Evolutionary conservation across 805 yeast genomes (phyloP).

Genomic region (Monosporozyma solicola): DNA sequence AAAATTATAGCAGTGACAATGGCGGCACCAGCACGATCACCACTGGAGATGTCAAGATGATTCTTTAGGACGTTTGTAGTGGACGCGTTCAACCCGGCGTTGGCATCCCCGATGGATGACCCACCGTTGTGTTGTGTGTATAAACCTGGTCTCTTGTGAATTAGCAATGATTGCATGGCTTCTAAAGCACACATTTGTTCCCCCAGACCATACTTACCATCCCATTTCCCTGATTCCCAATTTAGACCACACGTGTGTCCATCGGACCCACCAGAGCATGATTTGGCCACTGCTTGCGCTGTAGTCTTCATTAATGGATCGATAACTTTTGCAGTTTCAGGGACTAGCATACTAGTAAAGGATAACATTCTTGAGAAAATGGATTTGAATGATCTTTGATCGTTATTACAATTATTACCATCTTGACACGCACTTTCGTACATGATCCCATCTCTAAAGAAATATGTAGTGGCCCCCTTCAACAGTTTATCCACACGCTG

Average conservation of each 20-base stretch:
- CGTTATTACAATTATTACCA: constrained; percentile 48
- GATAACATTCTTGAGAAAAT: constrained; percentile 58
- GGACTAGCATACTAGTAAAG: constrained; percentile 46
- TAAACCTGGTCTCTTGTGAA: constrained; percentile 41
- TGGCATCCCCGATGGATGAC: constrained; percentile 44
- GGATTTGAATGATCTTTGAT: constrained; percentile 71
- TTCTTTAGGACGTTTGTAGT: constrained; percentile 31
- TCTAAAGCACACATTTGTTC: constrained; percentile 74
- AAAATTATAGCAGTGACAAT: constrained; percentile 70
- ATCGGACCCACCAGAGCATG: constrained; percentile 69
- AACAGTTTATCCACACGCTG: constrained; percentile 38
- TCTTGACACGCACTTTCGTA: constrained; percentile 55
- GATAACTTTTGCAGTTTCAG: constrained; percentile 38
- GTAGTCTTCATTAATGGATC: constrained; percentile 36
- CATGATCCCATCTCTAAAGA: constrained; percentile 44
- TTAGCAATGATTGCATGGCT: constrained; percentile 43
- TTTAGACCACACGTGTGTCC: constrained; percentile 67
- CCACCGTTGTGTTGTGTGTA: constrained; percentile 47
- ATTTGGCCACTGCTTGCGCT: constrained; percentile 58
- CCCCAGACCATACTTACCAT: constrained; percentile 62
- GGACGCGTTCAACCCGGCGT: constrained; percentile 39
- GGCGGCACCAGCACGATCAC: constrained; percentile 87
- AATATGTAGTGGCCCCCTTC: constrained; percentile 39
- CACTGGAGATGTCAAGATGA: constrained; percentile 40
- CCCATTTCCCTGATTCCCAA: constrained; percentile 55